Evolutionary conservation across 306 rosid genomes (phyloP).

Genomic region (Malus fusca): DNA sequence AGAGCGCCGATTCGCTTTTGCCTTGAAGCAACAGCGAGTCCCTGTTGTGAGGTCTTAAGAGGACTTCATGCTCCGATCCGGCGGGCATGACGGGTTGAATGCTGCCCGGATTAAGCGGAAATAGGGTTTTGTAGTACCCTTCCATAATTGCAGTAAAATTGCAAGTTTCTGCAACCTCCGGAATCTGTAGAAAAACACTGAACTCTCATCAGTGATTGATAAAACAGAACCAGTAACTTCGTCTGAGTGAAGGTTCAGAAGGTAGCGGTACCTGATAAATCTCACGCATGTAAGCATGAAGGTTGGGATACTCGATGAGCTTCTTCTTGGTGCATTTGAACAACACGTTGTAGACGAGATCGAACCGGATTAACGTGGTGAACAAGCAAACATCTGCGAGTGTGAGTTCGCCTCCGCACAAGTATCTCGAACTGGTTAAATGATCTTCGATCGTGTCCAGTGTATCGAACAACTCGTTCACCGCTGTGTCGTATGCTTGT

Average conservation of each 20-base stretch:
- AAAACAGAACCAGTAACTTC: not conserved
- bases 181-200: constrained; percentile 37
- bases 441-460: constrained; percentile 59
- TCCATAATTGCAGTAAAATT: constrained; percentile 71
- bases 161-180: constrained; percentile 76
- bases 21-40: constrained; percentile 27
- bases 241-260: not conserved
- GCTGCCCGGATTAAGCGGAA: constrained; percentile 82
- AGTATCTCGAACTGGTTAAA: constrained; percentile 39
- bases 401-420: constrained; percentile 57
- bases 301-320: constrained; percentile 55
- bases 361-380: constrained; percentile 74
- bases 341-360: constrained; percentile 56
- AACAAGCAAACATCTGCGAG: constrained; percentile 69
- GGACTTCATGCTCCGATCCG: constrained; percentile 39
- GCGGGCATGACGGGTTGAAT: constrained; percentile 65
- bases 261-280: constrained; percentile 50
- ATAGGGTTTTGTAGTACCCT: constrained; percentile 72
- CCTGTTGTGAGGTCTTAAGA: constrained; percentile 51
- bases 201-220: not conserved
- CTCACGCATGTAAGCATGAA: constrained; percentile 69
- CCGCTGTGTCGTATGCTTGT: constrained; percentile 68
- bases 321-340: constrained; percentile 87
- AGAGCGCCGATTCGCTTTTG: not conserved
- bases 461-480: constrained; percentile 48